Evolutionary conservation across 441 rosid genomes (phyloP).

Genomic region (Populus hybrid): DNA sequence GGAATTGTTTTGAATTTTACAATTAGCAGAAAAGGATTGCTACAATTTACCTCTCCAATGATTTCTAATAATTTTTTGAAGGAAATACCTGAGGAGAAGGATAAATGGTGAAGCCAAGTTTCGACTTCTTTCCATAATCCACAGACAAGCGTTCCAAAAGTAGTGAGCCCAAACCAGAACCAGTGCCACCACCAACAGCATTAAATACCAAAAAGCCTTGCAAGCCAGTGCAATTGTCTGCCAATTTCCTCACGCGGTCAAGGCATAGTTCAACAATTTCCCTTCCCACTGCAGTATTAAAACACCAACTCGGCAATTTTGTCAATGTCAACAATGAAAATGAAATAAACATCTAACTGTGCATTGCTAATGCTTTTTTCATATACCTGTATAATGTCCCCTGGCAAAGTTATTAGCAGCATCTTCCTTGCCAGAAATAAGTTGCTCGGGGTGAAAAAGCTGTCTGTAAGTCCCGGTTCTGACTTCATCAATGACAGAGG

Average conservation of each 20-base stretch:
- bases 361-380: background rate
- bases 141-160: conserved; percentile 77
- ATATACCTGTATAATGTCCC: conserved; percentile 72
- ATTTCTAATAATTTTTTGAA: background rate
- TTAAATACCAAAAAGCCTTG: conserved; percentile 74
- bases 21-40: background rate
- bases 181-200: conserved; percentile 85
- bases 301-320: conserved; percentile 6
- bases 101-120: conserved; percentile 73
- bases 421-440: conserved; percentile 83
- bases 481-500: conserved; percentile 78
- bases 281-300: conserved; percentile 58
- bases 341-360: background rate
- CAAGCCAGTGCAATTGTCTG: conserved; percentile 80
- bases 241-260: conserved; percentile 69
- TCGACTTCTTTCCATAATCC: conserved; percentile 79
- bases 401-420: conserved; percentile 88
- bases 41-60: background rate
- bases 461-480: conserved; percentile 64
- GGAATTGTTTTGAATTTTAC: background rate
- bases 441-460: conserved; percentile 84
- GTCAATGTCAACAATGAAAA: background rate
- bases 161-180: conserved; percentile 75
- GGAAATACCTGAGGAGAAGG: conserved; percentile 74
- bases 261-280: conserved; percentile 79